Conservation (phyloP, 495 filamentous ascomycete species). For the Aspergillus mulundensis region DNA sequence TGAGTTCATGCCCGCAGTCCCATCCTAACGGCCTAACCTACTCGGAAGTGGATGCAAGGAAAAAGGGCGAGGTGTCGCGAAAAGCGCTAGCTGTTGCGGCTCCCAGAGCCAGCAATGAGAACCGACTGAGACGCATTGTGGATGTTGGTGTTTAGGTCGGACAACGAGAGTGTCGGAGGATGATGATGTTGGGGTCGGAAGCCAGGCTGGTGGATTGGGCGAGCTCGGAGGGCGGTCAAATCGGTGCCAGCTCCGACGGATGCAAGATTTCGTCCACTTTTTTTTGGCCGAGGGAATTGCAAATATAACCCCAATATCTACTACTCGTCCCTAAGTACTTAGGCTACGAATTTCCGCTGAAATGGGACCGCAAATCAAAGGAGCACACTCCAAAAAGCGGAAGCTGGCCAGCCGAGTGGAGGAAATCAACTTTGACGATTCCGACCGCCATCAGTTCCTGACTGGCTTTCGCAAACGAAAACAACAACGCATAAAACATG, state of each 20-base stretch:
- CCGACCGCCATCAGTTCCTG: slow-evolving; percentile 75
- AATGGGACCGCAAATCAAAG: slow-evolving; percentile 34
- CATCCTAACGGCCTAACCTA: slow-evolving; percentile 42
- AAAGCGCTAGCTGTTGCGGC: slow-evolving; percentile 63
- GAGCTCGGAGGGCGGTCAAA: slow-evolving; percentile 27
- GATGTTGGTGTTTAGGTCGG: slow-evolving; percentile 20
- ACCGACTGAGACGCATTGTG: slow-evolving; percentile 58
- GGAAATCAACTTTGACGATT: slow-evolving; percentile 79
- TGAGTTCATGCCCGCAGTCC: slow-evolving; percentile 22
- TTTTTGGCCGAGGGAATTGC: slow-evolving; percentile 3
- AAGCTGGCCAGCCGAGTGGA: slow-evolving; percentile 58
- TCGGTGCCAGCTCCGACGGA: slow-evolving; percentile 15
- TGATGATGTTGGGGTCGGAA: slow-evolving; percentile 17
- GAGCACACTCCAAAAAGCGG: slow-evolving; percentile 56
- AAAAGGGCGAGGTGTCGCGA: slow-evolving; percentile 79
- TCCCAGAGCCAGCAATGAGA: slow-evolving; percentile 59
- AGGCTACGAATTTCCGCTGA: slow-evolving; percentile 10
- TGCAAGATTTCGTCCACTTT: slow-evolving; percentile 5
- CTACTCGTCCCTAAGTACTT: not conserved
- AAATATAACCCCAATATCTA: not conserved
- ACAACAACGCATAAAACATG: slow-evolving; percentile 72
- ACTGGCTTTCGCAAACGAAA: slow-evolving; percentile 98
- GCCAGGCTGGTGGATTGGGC: slow-evolving; percentile 18
- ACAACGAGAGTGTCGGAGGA: slow-evolving; percentile 10
- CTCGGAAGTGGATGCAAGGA: slow-evolving; percentile 76